phyloP scores from a whole-genome alignment of 2,329 filamentous ascomycete genomes.

The Penicillium hordei region DNA sequence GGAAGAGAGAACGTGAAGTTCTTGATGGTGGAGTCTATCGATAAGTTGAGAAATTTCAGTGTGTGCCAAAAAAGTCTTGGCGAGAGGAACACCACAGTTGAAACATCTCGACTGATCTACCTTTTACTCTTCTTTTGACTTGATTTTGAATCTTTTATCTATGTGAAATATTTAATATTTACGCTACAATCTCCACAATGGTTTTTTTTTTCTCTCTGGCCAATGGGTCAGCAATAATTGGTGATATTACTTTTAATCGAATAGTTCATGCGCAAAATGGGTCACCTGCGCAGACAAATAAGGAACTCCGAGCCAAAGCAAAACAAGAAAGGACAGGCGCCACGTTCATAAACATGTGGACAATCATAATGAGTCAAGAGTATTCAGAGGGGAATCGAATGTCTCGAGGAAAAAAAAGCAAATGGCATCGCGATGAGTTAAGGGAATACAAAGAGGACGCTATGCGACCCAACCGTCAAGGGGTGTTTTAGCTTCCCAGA shows the following conservation, averaged over 20 bases:
- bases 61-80: constrained; percentile 44
- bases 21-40: constrained; percentile 40
- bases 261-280: constrained; percentile 5
- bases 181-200: not conserved
- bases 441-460: constrained; percentile 15
- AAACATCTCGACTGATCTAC: constrained; percentile 7
- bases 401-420: not conserved
- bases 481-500: not conserved
- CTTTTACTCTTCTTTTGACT: not conserved
- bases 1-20: constrained; percentile 21
- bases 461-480: constrained; percentile 7
- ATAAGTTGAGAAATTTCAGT: constrained; percentile 45
- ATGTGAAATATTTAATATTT: not conserved
- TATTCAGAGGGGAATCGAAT: constrained; percentile 18
- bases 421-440: constrained; percentile 21
- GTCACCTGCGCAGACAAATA: constrained; percentile 3
- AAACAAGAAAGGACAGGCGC: constrained; percentile 20
- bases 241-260: constrained; percentile 10
- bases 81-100: constrained; percentile 25
- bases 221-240: constrained; percentile 1
- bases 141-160: not conserved
- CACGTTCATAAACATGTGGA: constrained; percentile 21
- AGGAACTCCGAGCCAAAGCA: constrained; percentile 7
- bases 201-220: not conserved
- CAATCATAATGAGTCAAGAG: constrained; percentile 14